Evolutionary conservation across 2,329 filamentous ascomycete genomes (phyloP).

Genomic region (Thermothelomyces thermophilus): DNA sequence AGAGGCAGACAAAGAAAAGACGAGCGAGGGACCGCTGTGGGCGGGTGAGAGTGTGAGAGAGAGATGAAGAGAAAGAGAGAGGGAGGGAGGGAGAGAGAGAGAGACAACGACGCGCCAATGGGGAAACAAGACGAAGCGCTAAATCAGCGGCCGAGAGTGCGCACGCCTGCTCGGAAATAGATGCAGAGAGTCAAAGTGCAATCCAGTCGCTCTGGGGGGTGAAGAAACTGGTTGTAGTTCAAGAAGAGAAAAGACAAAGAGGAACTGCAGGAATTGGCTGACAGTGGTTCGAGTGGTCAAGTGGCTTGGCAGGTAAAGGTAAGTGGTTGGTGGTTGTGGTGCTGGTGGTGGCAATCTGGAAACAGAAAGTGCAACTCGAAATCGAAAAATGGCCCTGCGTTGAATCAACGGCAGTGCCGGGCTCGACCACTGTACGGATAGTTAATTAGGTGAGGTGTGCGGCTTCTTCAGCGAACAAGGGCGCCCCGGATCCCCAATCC

Average conservation of each 20-base stretch:
- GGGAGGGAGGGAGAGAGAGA: neutral
- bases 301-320: slow-evolving; percentile 9
- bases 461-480: slow-evolving; percentile 2
- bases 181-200: neutral
- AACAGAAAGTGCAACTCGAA: neutral
- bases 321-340: too few species aligned
- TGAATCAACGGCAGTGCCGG: neutral
- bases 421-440: too few species aligned
- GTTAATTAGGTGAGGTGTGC: neutral
- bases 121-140: slow-evolving; percentile 2
- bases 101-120: slow-evolving; percentile 8
- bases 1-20: neutral
- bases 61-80: neutral
- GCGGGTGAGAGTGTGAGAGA: too few species aligned
- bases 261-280: neutral
- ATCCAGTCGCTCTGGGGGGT: neutral
- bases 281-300: neutral
- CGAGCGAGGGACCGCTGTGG: too few species aligned
- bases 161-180: neutral
- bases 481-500: neutral
- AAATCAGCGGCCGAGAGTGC: neutral
- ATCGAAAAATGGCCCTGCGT: neutral
- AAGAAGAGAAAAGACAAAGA: neutral
- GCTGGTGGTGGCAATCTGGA: neutral
- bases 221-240: neutral